These are phyloP conservation scores for Aspergillus fructus DNA, from an alignment of 2,329 filamentous ascomycete genomes.

Conservation along the genomic window DNA sequence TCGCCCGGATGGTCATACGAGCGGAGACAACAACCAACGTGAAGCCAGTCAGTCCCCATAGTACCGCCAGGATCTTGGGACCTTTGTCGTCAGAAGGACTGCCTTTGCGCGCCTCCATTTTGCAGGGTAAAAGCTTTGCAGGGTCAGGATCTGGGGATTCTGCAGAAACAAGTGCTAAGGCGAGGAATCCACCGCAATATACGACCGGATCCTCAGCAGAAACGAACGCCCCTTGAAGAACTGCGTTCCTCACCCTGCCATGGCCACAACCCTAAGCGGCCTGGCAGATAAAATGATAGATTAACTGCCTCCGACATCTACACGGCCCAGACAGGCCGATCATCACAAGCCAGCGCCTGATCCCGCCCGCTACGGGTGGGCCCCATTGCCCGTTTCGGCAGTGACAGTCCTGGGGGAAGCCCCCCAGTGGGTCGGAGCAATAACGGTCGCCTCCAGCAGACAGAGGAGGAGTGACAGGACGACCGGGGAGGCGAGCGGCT, in stretches of 20 bases:
- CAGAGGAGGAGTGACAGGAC: neutral
- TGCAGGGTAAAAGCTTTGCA: neutral
- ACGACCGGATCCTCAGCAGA: neutral
- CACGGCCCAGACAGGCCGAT: neutral
- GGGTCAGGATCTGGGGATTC: neutral
- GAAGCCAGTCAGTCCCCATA: conserved; percentile 32
- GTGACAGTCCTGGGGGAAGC: too few relatives aligned
- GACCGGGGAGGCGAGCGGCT: too few relatives aligned
- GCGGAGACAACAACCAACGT: conserved; percentile 32
- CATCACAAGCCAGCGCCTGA: neutral
- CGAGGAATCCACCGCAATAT: neutral
- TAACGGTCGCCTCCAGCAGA: neutral
- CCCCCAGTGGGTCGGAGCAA: neutral
- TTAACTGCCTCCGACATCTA: neutral
- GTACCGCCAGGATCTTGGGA: conserved; percentile 32
- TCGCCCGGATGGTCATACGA: conserved; percentile 34
- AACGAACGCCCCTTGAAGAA: neutral
- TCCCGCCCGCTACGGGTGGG: neutral
- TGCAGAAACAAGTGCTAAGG: too few relatives aligned
- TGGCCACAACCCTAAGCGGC: too few relatives aligned
- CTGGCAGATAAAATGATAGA: neutral
- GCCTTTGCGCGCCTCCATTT: neutral
- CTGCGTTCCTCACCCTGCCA: neutral
- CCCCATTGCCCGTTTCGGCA: neutral
- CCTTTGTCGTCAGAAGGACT: conserved; percentile 33